phyloP scores from a whole-genome alignment of 139 green algal genomes.

The Chlamydomonas applanata region DNA sequence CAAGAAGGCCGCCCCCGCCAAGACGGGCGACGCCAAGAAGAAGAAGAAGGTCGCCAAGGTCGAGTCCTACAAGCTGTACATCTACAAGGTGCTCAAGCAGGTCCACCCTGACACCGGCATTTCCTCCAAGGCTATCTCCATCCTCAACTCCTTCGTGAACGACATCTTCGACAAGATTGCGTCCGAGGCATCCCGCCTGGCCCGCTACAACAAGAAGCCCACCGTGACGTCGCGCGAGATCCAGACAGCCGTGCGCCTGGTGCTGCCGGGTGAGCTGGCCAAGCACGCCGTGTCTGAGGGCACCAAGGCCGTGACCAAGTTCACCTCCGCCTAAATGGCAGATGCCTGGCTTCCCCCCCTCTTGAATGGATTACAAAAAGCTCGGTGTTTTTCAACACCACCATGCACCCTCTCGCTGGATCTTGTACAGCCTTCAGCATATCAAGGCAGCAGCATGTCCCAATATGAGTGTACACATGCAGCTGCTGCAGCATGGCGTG shows the following conservation, averaged over 20 bases:
- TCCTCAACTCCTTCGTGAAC: constrained; percentile 99
- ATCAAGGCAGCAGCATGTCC: no score
- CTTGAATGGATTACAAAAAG: no score
- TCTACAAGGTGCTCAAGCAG: constrained; percentile 84
- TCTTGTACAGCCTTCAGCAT: no score
- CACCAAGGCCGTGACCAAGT: constrained; percentile 94
- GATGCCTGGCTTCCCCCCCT: no score
- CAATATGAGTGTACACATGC: no score
- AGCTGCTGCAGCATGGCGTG: no score
- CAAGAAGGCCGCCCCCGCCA: constrained; percentile 18
- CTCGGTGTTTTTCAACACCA: no score
- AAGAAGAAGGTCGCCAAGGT: constrained; percentile 50
- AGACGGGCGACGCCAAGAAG: constrained; percentile 13
- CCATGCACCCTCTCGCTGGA: no score
- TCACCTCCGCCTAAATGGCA: constrained; percentile 73
- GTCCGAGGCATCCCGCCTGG: constrained; percentile 67
- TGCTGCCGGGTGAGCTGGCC: constrained; percentile 87
- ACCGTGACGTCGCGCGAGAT: constrained; percentile 87
- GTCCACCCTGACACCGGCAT: constrained; percentile 97
- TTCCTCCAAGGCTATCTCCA: constrained; percentile 94
- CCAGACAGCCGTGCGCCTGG: constrained; percentile 85
- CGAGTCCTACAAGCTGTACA: constrained; percentile 95
- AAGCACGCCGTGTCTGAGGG: constrained; percentile 85
- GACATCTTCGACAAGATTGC: constrained; percentile 91
- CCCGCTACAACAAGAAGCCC: constrained; percentile 87